Base-by-base conservation (phyloP, 257 asterid species). In the Primulina tabacum region DNA sequence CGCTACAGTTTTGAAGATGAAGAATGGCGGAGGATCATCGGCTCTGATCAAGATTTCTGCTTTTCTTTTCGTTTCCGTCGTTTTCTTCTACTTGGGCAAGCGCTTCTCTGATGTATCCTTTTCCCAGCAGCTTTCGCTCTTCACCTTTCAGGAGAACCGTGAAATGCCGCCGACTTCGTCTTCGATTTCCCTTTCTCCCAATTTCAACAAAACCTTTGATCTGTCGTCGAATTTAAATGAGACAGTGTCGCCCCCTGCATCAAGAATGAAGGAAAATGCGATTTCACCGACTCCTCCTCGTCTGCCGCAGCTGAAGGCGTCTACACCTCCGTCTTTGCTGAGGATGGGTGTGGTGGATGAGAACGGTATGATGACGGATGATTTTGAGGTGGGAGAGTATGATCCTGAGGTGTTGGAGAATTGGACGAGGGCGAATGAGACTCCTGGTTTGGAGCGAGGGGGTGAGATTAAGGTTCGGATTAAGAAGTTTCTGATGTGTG, bases 301-400 rank as follows among this genome's bases (percentile, higher is more conserved):
- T 14, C 72, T 12, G 18, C 55, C 72, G 12, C 75, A 18, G 53
- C 53, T 43, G 53, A 43, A 43, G 29, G 47, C 67, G 8, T 73
- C 73, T 5, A 65, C 70, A 29, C 60, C 79, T 2, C 64, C 75
- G 21, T 65, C 38, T 67, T 12, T 12, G 20, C 60, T 37, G 76
- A 26, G 20, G 67, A 67, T 60, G 72, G 66, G 62, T 71, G 24
- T 84, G 71, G 92, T 82, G 79, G 82, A 88, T 67, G 89, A 88
- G 77, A 73, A 80, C 59, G 95, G 95, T 8, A 33, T 75, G 60
- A 88, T 88, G 95, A 76, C 86, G 4, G 78, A 73, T 35, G 84
- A 85, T 64, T 88, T 88, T 65, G 24, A 77, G 2, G 83, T 88
- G n/a, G 95, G 56, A 8, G 56, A 50, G 20, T 50, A 50, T 16